Evolutionary conservation across 2,329 filamentous ascomycete genomes (phyloP).

Genomic region (Aspergillus aculeatinus): DNA sequence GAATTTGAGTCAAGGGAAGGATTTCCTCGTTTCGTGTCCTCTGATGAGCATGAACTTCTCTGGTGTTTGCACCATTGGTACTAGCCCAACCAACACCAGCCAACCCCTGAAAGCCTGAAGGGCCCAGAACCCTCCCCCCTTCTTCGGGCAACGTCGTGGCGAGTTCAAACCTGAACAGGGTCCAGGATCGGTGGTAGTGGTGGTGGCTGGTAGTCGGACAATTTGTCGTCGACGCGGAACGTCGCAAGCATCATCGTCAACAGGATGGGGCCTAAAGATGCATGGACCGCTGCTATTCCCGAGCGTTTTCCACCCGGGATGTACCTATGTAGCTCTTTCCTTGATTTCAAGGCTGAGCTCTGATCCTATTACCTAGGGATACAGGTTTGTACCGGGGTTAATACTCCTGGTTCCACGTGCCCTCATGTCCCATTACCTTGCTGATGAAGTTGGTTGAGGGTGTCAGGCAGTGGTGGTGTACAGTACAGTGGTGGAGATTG

Average conservation of each 20-base stretch:
- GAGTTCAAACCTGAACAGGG: conserved; percentile 9
- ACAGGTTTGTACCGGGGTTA: neutral
- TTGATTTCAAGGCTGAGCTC: neutral
- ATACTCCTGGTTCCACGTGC: neutral
- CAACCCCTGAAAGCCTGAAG: conserved; percentile 6
- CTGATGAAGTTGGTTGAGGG: neutral
- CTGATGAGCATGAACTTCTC: neutral
- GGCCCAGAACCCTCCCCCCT: conserved; percentile 3
- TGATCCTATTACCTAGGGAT: neutral
- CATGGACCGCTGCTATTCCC: neutral
- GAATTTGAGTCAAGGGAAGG: neutral
- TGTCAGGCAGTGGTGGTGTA: conserved; percentile 4
- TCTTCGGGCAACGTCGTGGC: conserved; percentile 4
- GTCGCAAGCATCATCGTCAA: neutral
- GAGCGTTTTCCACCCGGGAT: neutral
- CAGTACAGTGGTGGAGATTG: conserved; percentile 11
- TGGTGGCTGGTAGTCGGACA: conserved; percentile 11
- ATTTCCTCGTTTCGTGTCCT: neutral
- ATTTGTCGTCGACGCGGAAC: neutral
- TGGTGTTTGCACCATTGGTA: neutral
- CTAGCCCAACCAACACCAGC: neutral
- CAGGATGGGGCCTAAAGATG: neutral
- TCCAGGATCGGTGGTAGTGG: conserved; percentile 5
- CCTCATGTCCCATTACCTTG: neutral
- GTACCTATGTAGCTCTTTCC: neutral